Base-by-base conservation (phyloP, 2,329 filamentous ascomycete species). In the Eurotiales sp. region DNA sequence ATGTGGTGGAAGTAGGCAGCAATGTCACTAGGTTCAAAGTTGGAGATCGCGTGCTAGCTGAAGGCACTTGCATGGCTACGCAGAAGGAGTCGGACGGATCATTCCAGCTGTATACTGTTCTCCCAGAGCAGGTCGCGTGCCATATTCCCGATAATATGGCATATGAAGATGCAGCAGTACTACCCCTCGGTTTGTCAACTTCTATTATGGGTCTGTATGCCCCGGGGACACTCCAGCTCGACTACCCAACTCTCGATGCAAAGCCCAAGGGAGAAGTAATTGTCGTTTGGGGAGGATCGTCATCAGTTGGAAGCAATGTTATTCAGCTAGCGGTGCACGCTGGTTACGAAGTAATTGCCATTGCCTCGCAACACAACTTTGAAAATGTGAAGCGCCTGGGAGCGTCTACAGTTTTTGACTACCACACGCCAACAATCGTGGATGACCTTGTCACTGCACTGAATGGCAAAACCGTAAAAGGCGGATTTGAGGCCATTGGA, bases 201-300 rank as follows among this genome's bases (percentile, higher is more conserved):
- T 58, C 61, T 12, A 46, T 54, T 21, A 40, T 41, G 17, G 59
- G 57, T 14, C 39, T 65, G 15, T 66, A 61, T 44, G 50, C 59
- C 17, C 52, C 58, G 21, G 58, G 56, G 2, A 37, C 56, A 5
- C 49, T 61, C 3, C 56, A 40, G 4, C 49, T 64, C 1, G 36
- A 55, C 4, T 36, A 55, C 34, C 52, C 54, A 10, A 15, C 48
- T 15, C 14, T 45, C 22, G n/a, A 37, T 19, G 30, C 34, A 29
- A 48, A 48, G 51, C 23, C 59, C 4, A 61, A 58, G 4, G 64
- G 64, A 12, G 60, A 72, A 54, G 58, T 65, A 15, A 48, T 73
- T 1, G 55, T 80, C 3, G 60, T 80, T 14, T 80, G 76, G 75
- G 77, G 77, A 17, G 78, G 77, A 1, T 69, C 72, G 4, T 71